Conservation (phyloP, 1,139 yeast species). For the Hanseniaspora gamundiae region DNA sequence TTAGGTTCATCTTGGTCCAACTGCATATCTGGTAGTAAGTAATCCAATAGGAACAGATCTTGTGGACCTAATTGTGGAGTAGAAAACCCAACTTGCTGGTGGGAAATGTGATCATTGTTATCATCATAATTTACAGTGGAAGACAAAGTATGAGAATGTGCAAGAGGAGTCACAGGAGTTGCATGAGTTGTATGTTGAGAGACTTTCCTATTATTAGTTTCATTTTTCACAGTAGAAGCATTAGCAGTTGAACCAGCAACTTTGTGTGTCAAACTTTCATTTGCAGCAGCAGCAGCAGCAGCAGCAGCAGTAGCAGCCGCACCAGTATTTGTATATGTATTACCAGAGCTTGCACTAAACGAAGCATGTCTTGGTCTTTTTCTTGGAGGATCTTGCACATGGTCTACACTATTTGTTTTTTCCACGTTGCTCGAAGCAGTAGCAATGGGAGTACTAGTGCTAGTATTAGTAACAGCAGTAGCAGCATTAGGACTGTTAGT, state of each 20-base stretch:
- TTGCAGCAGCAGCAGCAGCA: background rate
- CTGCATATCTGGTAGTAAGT: slow-evolving; percentile 1
- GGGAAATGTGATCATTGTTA: background rate
- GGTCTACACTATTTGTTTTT: background rate
- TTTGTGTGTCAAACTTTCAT: background rate
- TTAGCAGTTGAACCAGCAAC: no score
- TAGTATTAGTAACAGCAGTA: no score
- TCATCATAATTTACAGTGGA: background rate
- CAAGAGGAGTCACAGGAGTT: no score
- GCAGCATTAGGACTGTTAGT: no score
- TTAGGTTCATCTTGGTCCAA: slow-evolving; percentile 4
- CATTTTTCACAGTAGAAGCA: background rate
- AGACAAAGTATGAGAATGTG: background rate
- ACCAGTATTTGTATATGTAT: background rate
- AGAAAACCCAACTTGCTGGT: slow-evolving; percentile 63
- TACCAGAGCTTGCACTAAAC: slow-evolving; percentile 47
- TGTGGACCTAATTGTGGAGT: slow-evolving; percentile 56
- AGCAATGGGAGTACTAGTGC: no score
- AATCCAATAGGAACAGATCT: slow-evolving; percentile 11
- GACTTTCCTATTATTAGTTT: no score
- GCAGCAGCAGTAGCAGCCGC: background rate
- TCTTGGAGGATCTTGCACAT: slow-evolving; percentile 10
- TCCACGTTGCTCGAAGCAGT: background rate
- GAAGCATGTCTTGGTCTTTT: slow-evolving; percentile 52
- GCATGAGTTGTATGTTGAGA: no score